Evolutionary conservation across 2,329 filamentous ascomycete genomes (phyloP).

Genomic region (Juglanconis oblonga): DNA sequence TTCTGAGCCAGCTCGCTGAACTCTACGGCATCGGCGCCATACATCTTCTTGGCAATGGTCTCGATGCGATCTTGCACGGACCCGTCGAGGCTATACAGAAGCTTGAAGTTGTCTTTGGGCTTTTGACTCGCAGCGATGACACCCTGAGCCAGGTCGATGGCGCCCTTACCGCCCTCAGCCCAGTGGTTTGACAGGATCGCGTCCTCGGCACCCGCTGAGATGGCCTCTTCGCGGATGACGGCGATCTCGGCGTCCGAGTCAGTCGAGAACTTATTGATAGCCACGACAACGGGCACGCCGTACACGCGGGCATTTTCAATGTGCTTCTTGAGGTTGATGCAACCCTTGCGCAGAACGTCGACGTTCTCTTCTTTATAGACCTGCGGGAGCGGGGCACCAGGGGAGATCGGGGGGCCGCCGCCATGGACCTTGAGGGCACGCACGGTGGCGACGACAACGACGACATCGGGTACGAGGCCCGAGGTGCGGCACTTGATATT

Average conservation of each 20-base stretch:
- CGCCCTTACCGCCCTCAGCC: conserved; percentile 90
- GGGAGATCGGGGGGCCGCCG: conserved; percentile 88
- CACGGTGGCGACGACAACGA: conserved; percentile 93
- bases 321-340: conserved; percentile 93
- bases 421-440: conserved; percentile 96
- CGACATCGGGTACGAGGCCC: conserved; percentile 86
- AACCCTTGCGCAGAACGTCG: conserved; percentile 84
- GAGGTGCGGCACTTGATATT: conserved; percentile 99
- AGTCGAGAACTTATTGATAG: conserved; percentile 94
- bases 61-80: conserved; percentile 87
- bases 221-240: conserved; percentile 84
- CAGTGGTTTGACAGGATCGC: conserved; percentile 95
- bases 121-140: conserved; percentile 81
- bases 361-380: conserved; percentile 94
- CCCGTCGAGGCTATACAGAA: conserved; percentile 79
- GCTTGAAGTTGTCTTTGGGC: conserved; percentile 76
- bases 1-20: conserved; percentile 92
- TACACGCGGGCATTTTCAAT: conserved; percentile 86
- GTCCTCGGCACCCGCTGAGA: conserved; percentile 89
- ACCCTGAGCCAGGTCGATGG: conserved; percentile 81
- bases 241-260: conserved; percentile 91
- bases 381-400: conserved; percentile 78
- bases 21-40: conserved; percentile 84
- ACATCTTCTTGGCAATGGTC: conserved; percentile 87
- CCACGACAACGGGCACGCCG: conserved; percentile 90